A percentile compares a stretch with the other conserved stretches of the same genome.
These are phyloP conservation scores for Meripilus lineatus DNA, from an alignment of 1,284 basidiomycete genomes.

Conservation along the genomic window DNA sequence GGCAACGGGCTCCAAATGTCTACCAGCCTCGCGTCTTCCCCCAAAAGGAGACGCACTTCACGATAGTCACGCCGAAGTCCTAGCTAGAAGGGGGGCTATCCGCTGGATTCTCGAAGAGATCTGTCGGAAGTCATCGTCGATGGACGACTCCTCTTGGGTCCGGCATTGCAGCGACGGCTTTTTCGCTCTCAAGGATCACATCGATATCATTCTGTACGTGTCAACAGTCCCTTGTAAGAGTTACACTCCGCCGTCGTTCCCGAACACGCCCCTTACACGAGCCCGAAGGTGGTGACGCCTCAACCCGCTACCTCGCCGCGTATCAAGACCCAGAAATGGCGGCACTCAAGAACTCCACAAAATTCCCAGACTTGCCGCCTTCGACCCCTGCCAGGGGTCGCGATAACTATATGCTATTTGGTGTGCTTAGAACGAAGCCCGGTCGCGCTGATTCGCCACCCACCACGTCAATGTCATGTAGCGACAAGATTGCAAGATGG, in stretches of 20 bases:
- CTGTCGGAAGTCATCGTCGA: conserved; percentile 29
- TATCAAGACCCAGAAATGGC: conserved; percentile 70
- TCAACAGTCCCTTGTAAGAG: conserved; percentile 87
- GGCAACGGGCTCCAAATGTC: conserved; percentile 85
- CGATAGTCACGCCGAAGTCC: conserved; percentile 88
- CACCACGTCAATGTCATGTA: conserved; percentile 82
- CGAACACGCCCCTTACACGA: no score
- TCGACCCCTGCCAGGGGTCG: conserved; percentile 63
- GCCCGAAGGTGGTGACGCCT: conserved; percentile 85
- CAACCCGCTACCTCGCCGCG: conserved; percentile 71
- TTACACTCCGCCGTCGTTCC: no score
- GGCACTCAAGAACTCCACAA: conserved; percentile 50
- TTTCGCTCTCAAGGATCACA: conserved; percentile 47
- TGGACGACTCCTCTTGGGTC: conserved; percentile 38
- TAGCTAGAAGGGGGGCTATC: conserved; percentile 75
- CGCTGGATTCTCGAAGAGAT: conserved; percentile 82
- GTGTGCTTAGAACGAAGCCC: conserved; percentile 85
- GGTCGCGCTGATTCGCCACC: conserved; percentile 81
- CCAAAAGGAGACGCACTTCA: conserved; percentile 78
- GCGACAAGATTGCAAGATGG: conserved; percentile 89
- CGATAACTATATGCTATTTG: conserved; percentile 68
- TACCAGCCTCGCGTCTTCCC: conserved; percentile 64
- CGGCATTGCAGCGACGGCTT: conserved; percentile 28
- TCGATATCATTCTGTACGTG: conserved; percentile 70
- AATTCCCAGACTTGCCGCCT: conserved; percentile 31